Evolutionary conservation across 306 rosid genomes (phyloP).

Genomic region (Prunus kanzakura): DNA sequence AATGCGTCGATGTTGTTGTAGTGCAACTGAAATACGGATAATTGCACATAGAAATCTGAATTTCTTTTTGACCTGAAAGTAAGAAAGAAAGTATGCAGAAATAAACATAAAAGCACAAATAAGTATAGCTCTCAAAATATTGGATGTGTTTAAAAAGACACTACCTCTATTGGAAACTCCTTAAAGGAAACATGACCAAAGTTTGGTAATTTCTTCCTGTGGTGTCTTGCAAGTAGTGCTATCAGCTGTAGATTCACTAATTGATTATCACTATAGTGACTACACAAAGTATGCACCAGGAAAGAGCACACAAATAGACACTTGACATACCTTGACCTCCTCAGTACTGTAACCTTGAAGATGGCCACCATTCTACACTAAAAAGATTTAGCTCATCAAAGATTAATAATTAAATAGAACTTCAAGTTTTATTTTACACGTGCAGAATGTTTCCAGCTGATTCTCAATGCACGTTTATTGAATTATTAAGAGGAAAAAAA

Average conservation of each 20-base stretch:
- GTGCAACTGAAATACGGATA: slow-evolving; percentile 29
- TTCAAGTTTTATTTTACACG: neutral
- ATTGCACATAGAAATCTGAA: slow-evolving; percentile 38
- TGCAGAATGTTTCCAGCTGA: neutral
- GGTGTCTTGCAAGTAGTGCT: slow-evolving; percentile 36
- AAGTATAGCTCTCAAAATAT: neutral
- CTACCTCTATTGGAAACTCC: slow-evolving; percentile 26
- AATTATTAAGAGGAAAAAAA: neutral
- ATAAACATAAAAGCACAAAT: neutral
- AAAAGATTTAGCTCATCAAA: neutral
- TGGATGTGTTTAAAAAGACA: neutral
- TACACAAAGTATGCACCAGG: neutral
- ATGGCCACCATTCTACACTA: slow-evolving; percentile 25
- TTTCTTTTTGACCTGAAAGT: slow-evolving; percentile 26
- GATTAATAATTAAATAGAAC: neutral
- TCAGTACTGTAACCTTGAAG: slow-evolving; percentile 30
- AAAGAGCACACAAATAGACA: slow-evolving; percentile 1
- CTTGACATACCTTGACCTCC: slow-evolving; percentile 36
- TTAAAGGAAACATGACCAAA: slow-evolving; percentile 21
- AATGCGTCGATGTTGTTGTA: slow-evolving; percentile 16
- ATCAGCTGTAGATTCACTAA: slow-evolving; percentile 25
- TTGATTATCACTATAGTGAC: slow-evolving; percentile 5
- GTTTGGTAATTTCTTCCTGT: slow-evolving; percentile 38
- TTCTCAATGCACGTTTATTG: neutral
- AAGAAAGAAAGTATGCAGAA: neutral